A percentile compares a stretch with the other conserved stretches of the same genome.
Conservation (phyloP, 257 asterid species). For the Solanum chilense region DNA sequence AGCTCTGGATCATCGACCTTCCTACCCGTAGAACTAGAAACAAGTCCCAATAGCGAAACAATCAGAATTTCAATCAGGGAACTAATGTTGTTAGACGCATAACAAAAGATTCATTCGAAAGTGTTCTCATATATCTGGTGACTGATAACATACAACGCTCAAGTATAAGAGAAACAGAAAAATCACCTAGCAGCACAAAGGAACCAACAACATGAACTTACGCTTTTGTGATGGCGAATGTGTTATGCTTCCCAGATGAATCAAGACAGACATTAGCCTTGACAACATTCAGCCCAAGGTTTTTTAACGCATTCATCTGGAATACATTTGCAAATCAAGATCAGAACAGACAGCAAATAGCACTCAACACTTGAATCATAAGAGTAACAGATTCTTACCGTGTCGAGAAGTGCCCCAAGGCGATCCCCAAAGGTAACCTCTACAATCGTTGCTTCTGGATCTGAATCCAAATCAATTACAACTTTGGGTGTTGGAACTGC, state of each 20-base stretch:
- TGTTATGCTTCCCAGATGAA: constrained; percentile 94
- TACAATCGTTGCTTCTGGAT: constrained; percentile 80
- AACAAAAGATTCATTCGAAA: not conserved
- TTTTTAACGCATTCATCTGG: constrained; percentile 80
- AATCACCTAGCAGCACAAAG: not conserved
- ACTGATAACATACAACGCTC: not conserved
- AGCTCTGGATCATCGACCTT: constrained; percentile 88
- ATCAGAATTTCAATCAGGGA: not conserved
- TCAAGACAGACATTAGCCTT: constrained; percentile 90
- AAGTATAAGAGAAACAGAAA: not conserved
- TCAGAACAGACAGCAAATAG: not conserved
- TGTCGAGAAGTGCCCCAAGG: constrained; percentile 90
- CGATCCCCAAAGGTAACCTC: constrained; percentile 96
- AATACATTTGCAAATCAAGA: constrained; percentile 12
- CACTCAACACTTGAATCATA: not conserved
- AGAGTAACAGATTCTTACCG: constrained; percentile 28
- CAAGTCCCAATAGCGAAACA: not conserved
- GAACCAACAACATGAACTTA: constrained; percentile 23
- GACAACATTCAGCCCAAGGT: constrained; percentile 82
- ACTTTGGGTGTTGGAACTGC: constrained; percentile 69
- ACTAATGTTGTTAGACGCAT: not conserved
- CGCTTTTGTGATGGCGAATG: constrained; percentile 79
- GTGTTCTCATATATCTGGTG: not conserved
- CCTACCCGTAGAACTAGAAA: constrained; percentile 75
- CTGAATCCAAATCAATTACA: constrained; percentile 84